Base-by-base conservation (phyloP, 805 yeast genomes). In the Jamesozyma piceae region DNA sequence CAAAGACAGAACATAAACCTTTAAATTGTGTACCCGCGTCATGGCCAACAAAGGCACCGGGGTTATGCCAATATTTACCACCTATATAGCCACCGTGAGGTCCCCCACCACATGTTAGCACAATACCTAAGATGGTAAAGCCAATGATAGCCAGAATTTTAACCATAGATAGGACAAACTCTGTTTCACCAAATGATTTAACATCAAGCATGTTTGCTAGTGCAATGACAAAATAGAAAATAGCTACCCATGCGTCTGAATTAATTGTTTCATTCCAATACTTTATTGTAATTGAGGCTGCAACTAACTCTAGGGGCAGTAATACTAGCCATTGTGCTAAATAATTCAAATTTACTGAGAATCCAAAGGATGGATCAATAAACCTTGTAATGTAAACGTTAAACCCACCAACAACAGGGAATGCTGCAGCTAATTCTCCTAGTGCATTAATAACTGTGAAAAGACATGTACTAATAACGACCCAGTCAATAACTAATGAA, bases 11-110 rank as follows among this genome's bases (percentile, higher is more conserved):
- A 44, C 74, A 69, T 22, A 73, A 65, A 49, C 78, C 78, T 49
- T 74, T 74, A 54, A 74, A 74, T 8, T 76, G 48, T 5, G 54
- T 40, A 17, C 61, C 64, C 1, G 56, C 36, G 26, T 45, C 47
- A 3, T 49, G 72, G 37, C 74, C 60, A 10, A 77, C 73, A 54
- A 83, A 80, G 0, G 88, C 78, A 39, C 90, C 90, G 14, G 78
- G 78, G 39, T 66, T 46, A 46, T 62, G 58, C 71, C 75, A 74
- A 53, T 72, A 67, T 40, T 57, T 57, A 30, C 69, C 73, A 41
- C 75, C 71, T 29, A 72, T 57, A 44, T 67, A 67, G 3, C 68
- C 71, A 41, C 65, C 63, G 10, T 48, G 49, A 14, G 52, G 53
- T 43, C 78, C 77, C 39, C 72, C 69, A 46, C 76, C 78, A 52